Base-by-base conservation (phyloP, 805 yeast species). In the Schwanniomyces yamadae region DNA sequence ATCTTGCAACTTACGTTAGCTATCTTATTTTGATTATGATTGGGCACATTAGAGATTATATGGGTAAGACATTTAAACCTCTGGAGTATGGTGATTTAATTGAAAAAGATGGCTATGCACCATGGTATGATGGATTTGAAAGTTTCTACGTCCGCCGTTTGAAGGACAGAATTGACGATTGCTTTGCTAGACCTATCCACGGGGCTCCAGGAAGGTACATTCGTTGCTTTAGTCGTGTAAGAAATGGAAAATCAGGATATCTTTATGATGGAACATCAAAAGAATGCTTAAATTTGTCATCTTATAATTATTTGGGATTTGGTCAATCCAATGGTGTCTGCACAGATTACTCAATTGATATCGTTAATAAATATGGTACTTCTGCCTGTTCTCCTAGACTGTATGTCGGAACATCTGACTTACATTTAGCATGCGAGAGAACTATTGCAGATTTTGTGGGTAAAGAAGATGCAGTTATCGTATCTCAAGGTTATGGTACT, bases 151-250 rank as follows among this genome's bases (percentile, higher is more conserved):
- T 90, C 28, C 82, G 99, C 52, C 81, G 98, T 52, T 75, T 93
- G 71, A 90, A 93, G 59, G 77, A 75, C 49, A 84, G 96, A 62
- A 77, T 93, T 40, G 95, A 86, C 57, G 98, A 91, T 63, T 88
- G 96, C 61, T 93, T 93, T 60, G 87, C 95, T 2, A 80, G 96
- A 57, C 96, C 96, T 28, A 87, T 95, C n/a, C 84, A 85, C 41
- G 98, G 97, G 34, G 98, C 91, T 14, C 98, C 99, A 1, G 99
- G 99, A 18, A 79, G 99, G 59, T 82, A 71, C 53, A 80, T 91
- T 50, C 77, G 80, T 39, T 82, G 95, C 50, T 81, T 83, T 51
- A 90, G 88, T 50, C 78, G 99, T 50, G 63, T 69, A 21, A 73
- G 89, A n/a, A 71, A 73, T 30, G 82, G 83, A 47, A 75, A 77